Evolutionary conservation across 2,329 filamentous ascomycete species (phyloP), one percentile per base, ranked within the genome.

Genomic region (Camptophora hylomeconis): DNA sequence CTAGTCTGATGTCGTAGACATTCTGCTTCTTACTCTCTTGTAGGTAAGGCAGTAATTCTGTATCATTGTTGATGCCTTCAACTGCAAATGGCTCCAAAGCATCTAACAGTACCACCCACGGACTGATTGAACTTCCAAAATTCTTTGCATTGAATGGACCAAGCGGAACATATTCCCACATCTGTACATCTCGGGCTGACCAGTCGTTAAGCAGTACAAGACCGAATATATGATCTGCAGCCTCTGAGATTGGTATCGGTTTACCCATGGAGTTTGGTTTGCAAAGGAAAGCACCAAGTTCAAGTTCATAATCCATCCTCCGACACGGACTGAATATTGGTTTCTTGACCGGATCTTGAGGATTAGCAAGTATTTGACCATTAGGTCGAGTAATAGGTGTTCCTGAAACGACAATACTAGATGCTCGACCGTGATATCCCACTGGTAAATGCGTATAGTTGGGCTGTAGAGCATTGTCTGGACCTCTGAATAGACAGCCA

Each of bases 121-220:
- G 69, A 36, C 73, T 80, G 41, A 89, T 77, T 0, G 69, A 79
- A 0, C 79, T 81, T 3, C 67, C 77, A 46, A 89, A 87, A 51
- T 86, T 87, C 66, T 92, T 89, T 14, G 72, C 65, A 37, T 81
- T 84, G 57, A 89, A 87, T 0, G 81, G 81, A 0, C 82, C 82
- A 5, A 87, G 57, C 0, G 82, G 82, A 6, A 86, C 67, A 42
- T 86, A 86, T 53, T 92, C 82, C 80, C 80, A 89, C 1, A 69
- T 68, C 49, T 92, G 82, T 27, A 89, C 75, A 44, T 89, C 81
- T 38, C 81, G 63, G 4, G 81, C 81, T 31, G 75, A 82, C 82
- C 82, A 92, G 53, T 92, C 82, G 44, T 92, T 92, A 63, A 92
- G 69, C 33, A 92, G 55, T 1, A 89, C 81, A 15, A 82, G 64